phyloP scores from a whole-genome alignment of 2,329 filamentous ascomycete genomes.

The Thielaviopsis cerberus region DNA sequence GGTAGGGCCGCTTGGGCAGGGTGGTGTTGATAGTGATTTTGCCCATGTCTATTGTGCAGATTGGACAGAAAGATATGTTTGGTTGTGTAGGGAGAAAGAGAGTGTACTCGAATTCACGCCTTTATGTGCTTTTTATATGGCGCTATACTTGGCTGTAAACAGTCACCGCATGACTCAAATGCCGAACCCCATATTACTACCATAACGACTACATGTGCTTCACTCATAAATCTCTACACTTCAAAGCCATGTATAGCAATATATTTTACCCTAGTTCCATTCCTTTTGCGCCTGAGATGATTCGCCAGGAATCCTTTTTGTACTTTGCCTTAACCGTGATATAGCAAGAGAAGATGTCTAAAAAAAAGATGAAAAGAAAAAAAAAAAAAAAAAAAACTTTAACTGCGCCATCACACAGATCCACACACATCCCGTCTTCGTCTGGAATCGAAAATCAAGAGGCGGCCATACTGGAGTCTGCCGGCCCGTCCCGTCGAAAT shows the following conservation, averaged over 20 bases:
- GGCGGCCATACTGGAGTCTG: neutral
- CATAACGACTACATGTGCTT: neutral
- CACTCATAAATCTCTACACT: neutral
- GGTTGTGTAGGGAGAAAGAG: too few relatives aligned
- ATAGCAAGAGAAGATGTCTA: neutral
- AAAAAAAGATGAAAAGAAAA: neutral
- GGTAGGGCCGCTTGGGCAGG: constrained; percentile 25
- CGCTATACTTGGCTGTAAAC: too few relatives aligned
- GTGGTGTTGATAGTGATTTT: constrained; percentile 28
- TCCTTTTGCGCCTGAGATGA: neutral
- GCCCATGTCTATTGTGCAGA: constrained; percentile 11
- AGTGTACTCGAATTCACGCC: too few relatives aligned
- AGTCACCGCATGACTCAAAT: too few relatives aligned
- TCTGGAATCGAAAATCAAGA: neutral
- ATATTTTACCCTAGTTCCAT: neutral
- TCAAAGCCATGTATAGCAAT: neutral
- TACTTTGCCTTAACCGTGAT: neutral
- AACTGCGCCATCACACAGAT: neutral
- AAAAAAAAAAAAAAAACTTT: neutral
- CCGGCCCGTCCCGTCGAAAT: neutral
- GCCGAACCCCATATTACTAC: too few relatives aligned
- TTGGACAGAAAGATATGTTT: neutral
- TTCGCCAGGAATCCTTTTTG: neutral
- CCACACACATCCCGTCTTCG: neutral
- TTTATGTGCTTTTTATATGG: too few relatives aligned